Percentiles rank a stretch among this genome's conserved stretches.
Conservation (phyloP, 2,329 filamentous ascomycete genomes). For the Rutstroemia sydowiana region DNA sequence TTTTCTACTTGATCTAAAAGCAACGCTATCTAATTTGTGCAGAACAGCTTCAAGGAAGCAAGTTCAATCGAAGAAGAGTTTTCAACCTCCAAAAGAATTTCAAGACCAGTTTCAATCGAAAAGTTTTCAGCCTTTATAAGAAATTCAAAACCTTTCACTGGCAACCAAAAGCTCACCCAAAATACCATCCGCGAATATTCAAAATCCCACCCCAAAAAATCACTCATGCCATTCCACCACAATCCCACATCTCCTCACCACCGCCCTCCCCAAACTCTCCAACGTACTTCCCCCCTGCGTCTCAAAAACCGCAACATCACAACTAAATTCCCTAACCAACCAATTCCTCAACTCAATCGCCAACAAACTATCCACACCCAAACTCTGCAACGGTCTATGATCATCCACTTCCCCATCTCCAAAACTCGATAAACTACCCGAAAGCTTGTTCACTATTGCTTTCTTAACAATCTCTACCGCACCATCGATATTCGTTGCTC, state of each 20-base stretch:
- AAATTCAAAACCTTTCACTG: no score
- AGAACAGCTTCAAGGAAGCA: no score
- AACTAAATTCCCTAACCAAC: constrained; percentile 22
- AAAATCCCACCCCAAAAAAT: no score
- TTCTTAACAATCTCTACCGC: constrained; percentile 1
- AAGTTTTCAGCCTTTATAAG: no score
- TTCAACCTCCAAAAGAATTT: no score
- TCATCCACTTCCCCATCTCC: constrained; percentile 33
- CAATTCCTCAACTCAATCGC: constrained; percentile 32
- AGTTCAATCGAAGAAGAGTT: no score
- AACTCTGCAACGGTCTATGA: constrained; percentile 32
- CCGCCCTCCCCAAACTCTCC: neutral
- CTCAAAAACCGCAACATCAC: neutral
- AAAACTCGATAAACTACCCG: constrained; percentile 36
- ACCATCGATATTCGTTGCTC: neutral
- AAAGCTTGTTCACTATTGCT: constrained; percentile 32
- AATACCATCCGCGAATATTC: no score
- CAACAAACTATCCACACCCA: constrained; percentile 29
- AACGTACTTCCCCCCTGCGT: neutral
- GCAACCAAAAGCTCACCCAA: no score
- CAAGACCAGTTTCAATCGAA: no score
- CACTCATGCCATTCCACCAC: neutral
- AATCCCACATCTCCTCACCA: neutral
- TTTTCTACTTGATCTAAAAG: no score
- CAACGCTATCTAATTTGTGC: no score